Conservation (phyloP, 176 grass and related monocot species). For the Neostapfia colusana region DNA sequence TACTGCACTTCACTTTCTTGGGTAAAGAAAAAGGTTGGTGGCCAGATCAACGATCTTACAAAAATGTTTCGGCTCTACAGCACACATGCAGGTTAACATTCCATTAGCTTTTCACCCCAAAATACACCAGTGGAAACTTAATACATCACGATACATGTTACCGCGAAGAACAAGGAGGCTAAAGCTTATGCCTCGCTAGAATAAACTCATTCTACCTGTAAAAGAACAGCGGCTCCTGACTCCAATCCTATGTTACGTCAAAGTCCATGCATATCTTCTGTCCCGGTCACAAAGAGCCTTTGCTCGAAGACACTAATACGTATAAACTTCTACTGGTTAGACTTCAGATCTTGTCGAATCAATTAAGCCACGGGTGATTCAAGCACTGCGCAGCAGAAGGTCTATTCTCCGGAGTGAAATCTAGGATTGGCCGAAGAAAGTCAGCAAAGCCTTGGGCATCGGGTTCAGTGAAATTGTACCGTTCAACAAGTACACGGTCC, state of each 20-base stretch:
- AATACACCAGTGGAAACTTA: conserved; percentile 21
- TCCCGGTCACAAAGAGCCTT: conserved; percentile 11
- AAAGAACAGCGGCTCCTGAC: conserved; percentile 10
- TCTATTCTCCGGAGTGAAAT: conserved; percentile 70
- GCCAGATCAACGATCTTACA: conserved; percentile 34
- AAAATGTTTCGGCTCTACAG: conserved; percentile 3
- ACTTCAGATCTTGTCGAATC: conserved; percentile 19
- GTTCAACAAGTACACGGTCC: conserved; percentile 58
- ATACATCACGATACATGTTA: conserved; percentile 14
- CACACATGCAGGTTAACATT: conserved; percentile 22
- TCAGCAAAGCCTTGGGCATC: conserved; percentile 51
- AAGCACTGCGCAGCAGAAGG: conserved; percentile 70
- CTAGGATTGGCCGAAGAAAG: conserved; percentile 74
- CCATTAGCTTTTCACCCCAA: conserved; percentile 26
- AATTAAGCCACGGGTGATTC: conserved; percentile 70
- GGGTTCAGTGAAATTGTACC: conserved; percentile 56
- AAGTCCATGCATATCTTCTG: conserved; percentile 6
- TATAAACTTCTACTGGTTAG: conserved; percentile 38
- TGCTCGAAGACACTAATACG: neutral
- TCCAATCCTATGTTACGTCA: conserved; percentile 1
- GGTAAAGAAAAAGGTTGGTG: conserved; percentile 29
- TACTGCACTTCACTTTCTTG: conserved; percentile 19
- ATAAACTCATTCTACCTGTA: conserved; percentile 6
- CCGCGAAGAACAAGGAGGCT: conserved; percentile 10
- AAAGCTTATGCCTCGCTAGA: neutral